phyloP scores from a whole-genome alignment of 805 yeast genomes.

The Peterozyma toletana region DNA sequence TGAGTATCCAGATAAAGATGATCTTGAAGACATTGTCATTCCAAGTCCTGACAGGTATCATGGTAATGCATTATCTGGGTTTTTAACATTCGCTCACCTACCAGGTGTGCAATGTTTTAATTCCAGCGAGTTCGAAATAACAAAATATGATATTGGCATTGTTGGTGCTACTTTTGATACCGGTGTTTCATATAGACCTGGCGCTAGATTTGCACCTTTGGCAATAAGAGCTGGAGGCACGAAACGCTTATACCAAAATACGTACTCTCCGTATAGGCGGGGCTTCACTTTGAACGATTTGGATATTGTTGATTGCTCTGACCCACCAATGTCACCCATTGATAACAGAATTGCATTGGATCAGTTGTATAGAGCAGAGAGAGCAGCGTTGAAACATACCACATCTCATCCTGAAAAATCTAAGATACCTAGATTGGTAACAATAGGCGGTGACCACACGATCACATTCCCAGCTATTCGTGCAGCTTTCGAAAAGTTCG shows the following conservation, averaged over 20 bases:
- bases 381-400: slow-evolving; percentile 33
- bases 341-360: slow-evolving; percentile 56
- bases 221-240: slow-evolving; percentile 42
- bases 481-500: slow-evolving; percentile 40
- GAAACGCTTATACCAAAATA: slow-evolving; percentile 32
- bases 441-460: slow-evolving; percentile 52
- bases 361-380: slow-evolving; percentile 48
- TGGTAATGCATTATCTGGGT: slow-evolving; percentile 32
- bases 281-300: slow-evolving; percentile 52
- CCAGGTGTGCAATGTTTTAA: slow-evolving; percentile 37
- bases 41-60: slow-evolving; percentile 6
- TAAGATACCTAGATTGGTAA: slow-evolving; percentile 29
- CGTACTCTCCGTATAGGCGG: slow-evolving; percentile 44
- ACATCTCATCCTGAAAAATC: slow-evolving; percentile 18
- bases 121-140: slow-evolving; percentile 12
- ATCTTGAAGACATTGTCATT: slow-evolving; percentile 22
- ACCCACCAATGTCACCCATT: slow-evolving; percentile 61
- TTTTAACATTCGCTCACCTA: slow-evolving; percentile 41
- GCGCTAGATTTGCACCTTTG: slow-evolving; percentile 54
- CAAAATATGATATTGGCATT: slow-evolving; percentile 39
- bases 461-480: slow-evolving; percentile 40
- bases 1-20: slow-evolving; percentile 26
- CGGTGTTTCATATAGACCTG: slow-evolving; percentile 49
- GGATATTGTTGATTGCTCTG: slow-evolving; percentile 57
- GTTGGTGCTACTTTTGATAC: slow-evolving; percentile 56